These are phyloP conservation scores for Lepidium campestre DNA, from an alignment of 441 rosid species.

Conservation along the genomic window DNA sequence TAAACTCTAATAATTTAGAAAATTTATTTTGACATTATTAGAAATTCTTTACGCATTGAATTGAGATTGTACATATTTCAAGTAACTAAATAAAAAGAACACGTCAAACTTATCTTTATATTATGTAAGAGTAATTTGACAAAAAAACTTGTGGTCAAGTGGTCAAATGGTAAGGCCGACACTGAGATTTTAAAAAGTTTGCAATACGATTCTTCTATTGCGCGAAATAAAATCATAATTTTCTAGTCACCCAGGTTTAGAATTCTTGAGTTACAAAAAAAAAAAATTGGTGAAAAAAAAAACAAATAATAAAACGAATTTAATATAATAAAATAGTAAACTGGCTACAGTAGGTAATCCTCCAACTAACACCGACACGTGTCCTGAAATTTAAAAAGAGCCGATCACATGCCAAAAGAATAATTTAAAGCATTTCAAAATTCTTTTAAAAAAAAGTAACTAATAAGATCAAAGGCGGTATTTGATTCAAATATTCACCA, in stretches of 20 bases:
- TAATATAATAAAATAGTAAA: neutral
- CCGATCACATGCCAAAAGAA: constrained; percentile 22
- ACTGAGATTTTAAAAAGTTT: too few species aligned
- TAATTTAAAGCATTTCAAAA: constrained; percentile 7
- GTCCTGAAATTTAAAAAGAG: neutral
- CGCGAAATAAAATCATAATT: too few species aligned
- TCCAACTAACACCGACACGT: constrained; percentile 10
- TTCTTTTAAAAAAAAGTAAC: neutral
- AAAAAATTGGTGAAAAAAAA: constrained; percentile 10
- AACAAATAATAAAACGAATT: too few species aligned
- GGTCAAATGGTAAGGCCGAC: too few species aligned
- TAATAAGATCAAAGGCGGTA: constrained; percentile 21
- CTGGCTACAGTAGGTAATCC: constrained; percentile 2
- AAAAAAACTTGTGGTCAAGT: too few species aligned
- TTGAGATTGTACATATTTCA: neutral
- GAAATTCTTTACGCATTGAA: constrained; percentile 2
- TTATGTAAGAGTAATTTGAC: neutral
- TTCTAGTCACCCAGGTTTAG: too few species aligned
- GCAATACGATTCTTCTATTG: too few species aligned
- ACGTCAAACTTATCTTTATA: neutral
- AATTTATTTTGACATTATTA: neutral
- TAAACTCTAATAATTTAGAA: too few species aligned
- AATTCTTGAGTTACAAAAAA: too few species aligned
- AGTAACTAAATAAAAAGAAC: neutral
- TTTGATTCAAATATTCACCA: constrained; percentile 24